Evolutionary conservation across 768 basidiomycete genomes (phyloP), one percentile per base, ranked within the genome.

Genomic region (Mycena vitilis): DNA sequence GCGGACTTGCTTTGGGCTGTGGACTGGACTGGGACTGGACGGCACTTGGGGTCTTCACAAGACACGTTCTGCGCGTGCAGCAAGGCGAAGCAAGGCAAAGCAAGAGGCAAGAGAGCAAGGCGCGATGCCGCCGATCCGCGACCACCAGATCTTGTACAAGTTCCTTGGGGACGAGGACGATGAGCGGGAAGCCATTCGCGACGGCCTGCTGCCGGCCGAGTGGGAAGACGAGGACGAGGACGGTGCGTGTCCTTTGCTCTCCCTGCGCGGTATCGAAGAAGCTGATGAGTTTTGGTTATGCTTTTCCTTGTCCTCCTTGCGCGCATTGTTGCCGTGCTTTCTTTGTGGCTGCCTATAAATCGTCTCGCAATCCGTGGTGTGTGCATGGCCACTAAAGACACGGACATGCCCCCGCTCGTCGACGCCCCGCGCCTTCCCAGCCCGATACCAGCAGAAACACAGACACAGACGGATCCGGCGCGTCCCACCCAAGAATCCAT

Each of bases 331-430:
- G 30, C 30, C 30, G 30, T 30, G 30, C 23, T 22, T 30, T 38
- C 8, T 52, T 8, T 4, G 25, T 7, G 40, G 36, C 42, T 36
- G 44, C 15, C 57, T 15, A 20, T 25, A 30, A 30, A 30, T 30
- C 30, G 30, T 30, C 30, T 30, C 30, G 30, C 30, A 5, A 30
- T 30, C 30, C 30, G 30, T 30, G 30, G 30, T 30, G 30, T 53
- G 18, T 45, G 44, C 49, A 56, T 51, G 42, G 34, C 34, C 51
- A 40, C 23, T 37, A 13, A 45, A 65, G 70, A 68, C 59, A 25
- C 58, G 16, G 71, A 66, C 38, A 68, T 72, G 67, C 71, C 71
- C 45, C 67, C 71, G n/a, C 71, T 72, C 54, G 71, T 72, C 34
- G 71, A 72, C 23, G 55, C 55, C 1, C 64, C 64, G 30, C 30